Base-by-base conservation (phyloP, 805 yeast species). In the Candida suzukii region DNA sequence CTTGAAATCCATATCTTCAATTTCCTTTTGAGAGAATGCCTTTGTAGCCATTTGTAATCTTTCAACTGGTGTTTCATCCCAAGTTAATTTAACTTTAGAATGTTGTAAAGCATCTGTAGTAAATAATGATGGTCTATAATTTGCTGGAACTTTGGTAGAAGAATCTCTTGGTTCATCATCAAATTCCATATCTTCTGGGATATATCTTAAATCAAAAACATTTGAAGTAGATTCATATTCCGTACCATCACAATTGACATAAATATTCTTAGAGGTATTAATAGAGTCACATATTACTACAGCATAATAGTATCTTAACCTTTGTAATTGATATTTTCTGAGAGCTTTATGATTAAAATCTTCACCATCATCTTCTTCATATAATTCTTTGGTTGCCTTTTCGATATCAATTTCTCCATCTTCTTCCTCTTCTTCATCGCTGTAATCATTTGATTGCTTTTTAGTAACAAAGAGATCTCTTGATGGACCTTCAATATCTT, bases 61-160 rank as follows among this genome's bases (percentile, higher is more conserved):
- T 54, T 88, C 97, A 43, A 80, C 82, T 7, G 99, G 98, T 0
- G 98, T 95, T 65, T 91, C 98, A 62, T 93, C 99, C 99, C 99
- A 93, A 0, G 98, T 90, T 50, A 93, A 71, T 60, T 87, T 90
- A 38, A 93, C 99, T 55, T 90, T 93, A 14, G 98, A 90, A 57
- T 88, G 96, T 59, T 93, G 96, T 45, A 93, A 70, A 0, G 99
- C 99, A 64, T 87, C 97, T 3, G 99, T 93, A 25, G 86, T 85
- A 61, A 93, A 93, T 19, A 65, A 59, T 41, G 70, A 70, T 17
- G 99, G 99, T 50, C 78, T 80, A 62, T 93, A 93, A 38, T 75
- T 76, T 2, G 78, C 64, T 7, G 98, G 96, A 9, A 88, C 66
- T 46, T 76, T 75, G 19, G 67, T 64, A 64, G 97, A 87, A 26